Conservation (phyloP, 257 asterid species). For the Eucommia ulmoides region DNA sequence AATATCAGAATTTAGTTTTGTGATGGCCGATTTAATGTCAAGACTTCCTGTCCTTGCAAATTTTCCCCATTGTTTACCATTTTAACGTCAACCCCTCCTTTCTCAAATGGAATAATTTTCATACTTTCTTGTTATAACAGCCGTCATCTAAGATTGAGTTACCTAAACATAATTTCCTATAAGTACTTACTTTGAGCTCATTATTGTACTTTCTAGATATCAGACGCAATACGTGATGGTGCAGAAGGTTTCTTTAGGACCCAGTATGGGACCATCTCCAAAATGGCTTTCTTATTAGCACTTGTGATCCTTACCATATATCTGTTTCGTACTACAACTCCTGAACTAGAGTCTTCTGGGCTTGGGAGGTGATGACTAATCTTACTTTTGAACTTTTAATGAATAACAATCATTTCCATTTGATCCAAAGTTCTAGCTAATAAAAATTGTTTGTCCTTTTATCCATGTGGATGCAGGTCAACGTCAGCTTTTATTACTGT, state of each 20-base stretch:
- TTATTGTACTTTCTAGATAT: slow-evolving; percentile 51
- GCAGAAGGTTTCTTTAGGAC: slow-evolving; percentile 98
- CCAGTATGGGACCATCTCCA: slow-evolving; percentile 90
- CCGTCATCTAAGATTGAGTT: too few relatives aligned
- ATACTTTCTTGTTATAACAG: too few relatives aligned
- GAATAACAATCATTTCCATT: too few relatives aligned
- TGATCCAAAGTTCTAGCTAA: not conserved
- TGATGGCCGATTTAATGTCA: too few relatives aligned
- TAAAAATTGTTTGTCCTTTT: too few relatives aligned
- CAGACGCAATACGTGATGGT: slow-evolving; percentile 99
- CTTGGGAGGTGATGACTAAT: slow-evolving; percentile 56
- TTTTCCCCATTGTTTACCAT: too few relatives aligned
- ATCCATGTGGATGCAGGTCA: slow-evolving; percentile 66
- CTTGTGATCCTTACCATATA: slow-evolving; percentile 66
- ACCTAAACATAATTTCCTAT: too few relatives aligned
- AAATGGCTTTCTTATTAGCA: slow-evolving; percentile 80
- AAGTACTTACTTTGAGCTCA: slow-evolving; percentile 24
- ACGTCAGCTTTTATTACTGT: slow-evolving; percentile 82
- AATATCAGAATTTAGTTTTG: too few relatives aligned
- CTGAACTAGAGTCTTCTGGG: slow-evolving; percentile 91
- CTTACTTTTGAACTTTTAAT: slow-evolving; percentile 5
- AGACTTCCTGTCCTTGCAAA: too few relatives aligned
- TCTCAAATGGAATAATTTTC: too few relatives aligned
- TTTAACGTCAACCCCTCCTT: too few relatives aligned
- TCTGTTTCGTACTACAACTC: slow-evolving; percentile 73